Base-by-base conservation (phyloP, 495 filamentous ascomycete genomes). In the Pseudoneurospora amorphoporcata region DNA sequence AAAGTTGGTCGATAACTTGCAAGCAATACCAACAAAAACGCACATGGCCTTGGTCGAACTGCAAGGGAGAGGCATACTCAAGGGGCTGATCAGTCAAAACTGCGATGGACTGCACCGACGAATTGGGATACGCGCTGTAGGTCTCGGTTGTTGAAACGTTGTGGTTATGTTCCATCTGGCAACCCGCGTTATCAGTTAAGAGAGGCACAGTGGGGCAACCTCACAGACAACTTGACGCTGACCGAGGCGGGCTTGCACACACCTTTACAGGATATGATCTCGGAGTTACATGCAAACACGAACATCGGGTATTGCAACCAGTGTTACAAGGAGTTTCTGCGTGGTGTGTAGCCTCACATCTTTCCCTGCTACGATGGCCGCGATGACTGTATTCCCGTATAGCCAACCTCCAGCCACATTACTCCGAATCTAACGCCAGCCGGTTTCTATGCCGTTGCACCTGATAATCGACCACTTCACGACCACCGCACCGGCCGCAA, bases 1-100 rank as follows among this genome's bases (percentile, higher is more conserved):
- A 38, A 75, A 75, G 32, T 70, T 69, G 12, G 77, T 78, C 61
- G 82, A 74, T 68, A 82, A 82, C 0, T 69, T 84, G 39, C 80
- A 85, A 61, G 84, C 82, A 5, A 78, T 85, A 35, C 82, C 83
- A n/a, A 84, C 82, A 4, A 73, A 77, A 42, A 82, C 83, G 0
- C 83, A 86, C 72, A 86, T 86, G 83, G 84, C 83, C 5, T 78
- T 86, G 3, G 84, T 85, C 1, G 83, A 81, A 72, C 72, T 85
- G 53, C 83, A 85, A 69, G 79, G 83, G 38, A 74, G 73, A 2
- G 82, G 80, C 10, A 70, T 83, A 2, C 43, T 84, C 65, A 85
- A 83, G 72, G 81, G 84, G 73, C 70, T 85, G 35, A 73, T 86
- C 42, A 84, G 82, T 75, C 82, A 85, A 73, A 85, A 86, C 73